Base-by-base conservation (phyloP, 331 rosid genomes). In the Spiraea crenata region DNA sequence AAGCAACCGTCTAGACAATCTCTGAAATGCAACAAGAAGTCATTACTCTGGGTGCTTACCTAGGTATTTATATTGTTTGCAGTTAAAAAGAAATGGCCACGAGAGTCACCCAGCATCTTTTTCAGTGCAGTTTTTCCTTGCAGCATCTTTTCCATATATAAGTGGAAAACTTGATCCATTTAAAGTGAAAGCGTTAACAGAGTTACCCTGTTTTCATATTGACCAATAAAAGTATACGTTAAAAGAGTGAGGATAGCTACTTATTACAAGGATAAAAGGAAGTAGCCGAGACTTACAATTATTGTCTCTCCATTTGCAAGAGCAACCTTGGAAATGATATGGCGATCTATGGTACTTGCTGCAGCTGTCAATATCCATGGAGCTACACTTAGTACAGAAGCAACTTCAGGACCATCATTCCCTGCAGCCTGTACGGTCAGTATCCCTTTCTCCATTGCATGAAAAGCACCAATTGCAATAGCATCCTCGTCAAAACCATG, bases 321-420 rank as follows among this genome's bases (percentile, higher is more conserved):
- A 59, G 59, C 55, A 3, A 84, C 63, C 63, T 74, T 77, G 55
- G 67, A 81, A 14, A 79, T 72, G 67, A 79, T 34, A 14, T 16
- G 0, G 2, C 63, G 61, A 66, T 72, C 85, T 0, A 38, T 77
- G 74, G 13, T 81, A 31, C 72, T 74, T 0, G 85, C 79, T 15
- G 81, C 85, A 15, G 63, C 75, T 6, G 52, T 25, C 0, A 80
- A 25, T 5, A 80, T 3, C 85, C 88, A 80, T 0, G 85, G 82
- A 3, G 83, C 67, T 13, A 50, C 41, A 42, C 82, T 77, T 37
- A 1, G 0, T 5, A 9, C 1, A 2, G 54, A 0, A 5, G 48
- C 14, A 31, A 12, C 15, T 2, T 0, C 0, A 10, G 75, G 82
- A 25, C 85, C 85, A 7, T 0, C 0, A 16, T 84, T 84, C 0